These are phyloP conservation scores for Fagopyrum homotropicum DNA, from an alignment of 148 eudicot genomes.

Conservation along the genomic window DNA sequence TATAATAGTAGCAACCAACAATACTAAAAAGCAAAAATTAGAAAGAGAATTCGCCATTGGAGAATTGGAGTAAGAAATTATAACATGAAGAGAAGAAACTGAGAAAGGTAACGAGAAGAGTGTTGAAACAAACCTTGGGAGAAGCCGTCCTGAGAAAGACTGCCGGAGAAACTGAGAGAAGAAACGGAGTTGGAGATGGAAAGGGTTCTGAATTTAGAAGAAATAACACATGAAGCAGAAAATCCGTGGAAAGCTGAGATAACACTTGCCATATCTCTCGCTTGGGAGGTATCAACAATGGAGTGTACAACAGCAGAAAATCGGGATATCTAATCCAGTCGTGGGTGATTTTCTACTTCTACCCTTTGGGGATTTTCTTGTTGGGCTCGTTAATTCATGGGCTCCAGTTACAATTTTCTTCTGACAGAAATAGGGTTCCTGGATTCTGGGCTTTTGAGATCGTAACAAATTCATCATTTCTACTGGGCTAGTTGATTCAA, in stretches of 20 bases:
- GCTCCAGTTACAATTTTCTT: too few species aligned
- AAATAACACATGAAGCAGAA: conserved; percentile 29
- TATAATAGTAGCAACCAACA: not conserved
- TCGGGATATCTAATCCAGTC: conserved; percentile 8
- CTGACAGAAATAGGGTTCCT: too few species aligned
- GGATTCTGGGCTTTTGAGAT: too few species aligned
- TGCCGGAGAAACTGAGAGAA: conserved; percentile 52
- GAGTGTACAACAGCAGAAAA: conserved; percentile 1
- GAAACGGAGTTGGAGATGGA: conserved; percentile 24
- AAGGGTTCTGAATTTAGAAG: conserved; percentile 32
- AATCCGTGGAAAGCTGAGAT: conserved; percentile 17
- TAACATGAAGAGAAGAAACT: not conserved
- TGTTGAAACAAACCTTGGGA: conserved; percentile 41
- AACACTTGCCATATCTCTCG: conserved; percentile 17
- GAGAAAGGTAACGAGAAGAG: not conserved
- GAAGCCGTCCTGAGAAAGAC: conserved; percentile 35
- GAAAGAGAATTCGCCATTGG: too few species aligned
- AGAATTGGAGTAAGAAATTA: too few species aligned
- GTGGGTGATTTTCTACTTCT: not conserved
- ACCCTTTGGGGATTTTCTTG: not conserved
- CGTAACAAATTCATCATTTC: too few species aligned
- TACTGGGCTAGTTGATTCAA: too few species aligned
- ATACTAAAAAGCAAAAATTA: not conserved
- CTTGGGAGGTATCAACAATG: conserved; percentile 2
- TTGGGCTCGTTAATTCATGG: not conserved